Evolutionary conservation across 805 yeast genomes (phyloP).

Genomic region (Starmerella asiatica): DNA sequence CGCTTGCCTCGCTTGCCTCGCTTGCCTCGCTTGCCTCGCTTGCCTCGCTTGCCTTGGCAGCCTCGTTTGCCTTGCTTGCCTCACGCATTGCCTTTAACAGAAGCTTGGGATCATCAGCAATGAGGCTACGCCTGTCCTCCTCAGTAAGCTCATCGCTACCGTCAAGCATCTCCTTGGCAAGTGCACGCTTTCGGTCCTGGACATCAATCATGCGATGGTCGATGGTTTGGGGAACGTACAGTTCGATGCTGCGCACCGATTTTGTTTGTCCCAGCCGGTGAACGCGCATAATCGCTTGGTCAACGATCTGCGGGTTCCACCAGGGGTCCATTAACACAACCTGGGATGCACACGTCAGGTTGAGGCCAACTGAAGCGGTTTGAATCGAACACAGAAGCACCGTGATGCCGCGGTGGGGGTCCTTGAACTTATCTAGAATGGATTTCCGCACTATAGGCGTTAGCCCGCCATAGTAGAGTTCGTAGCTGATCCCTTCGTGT

Average conservation of each 20-base stretch:
- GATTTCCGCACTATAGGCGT: conserved; percentile 23
- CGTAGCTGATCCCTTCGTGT: conserved; percentile 25
- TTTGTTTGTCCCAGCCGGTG: conserved; percentile 37
- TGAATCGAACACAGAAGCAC: conserved; percentile 33
- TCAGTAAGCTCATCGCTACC: conserved; percentile 18
- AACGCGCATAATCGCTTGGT: conserved; percentile 41
- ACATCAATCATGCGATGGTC: conserved; percentile 31
- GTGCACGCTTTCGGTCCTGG: conserved; percentile 28
- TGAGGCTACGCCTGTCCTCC: conserved; percentile 21
- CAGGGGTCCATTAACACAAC: conserved; percentile 35
- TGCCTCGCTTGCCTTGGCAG: no score
- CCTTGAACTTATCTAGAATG: conserved; percentile 25
- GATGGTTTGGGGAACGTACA: conserved; percentile 30
- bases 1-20: no score
- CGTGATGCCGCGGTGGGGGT: conserved; percentile 17
- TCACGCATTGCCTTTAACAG: no score
- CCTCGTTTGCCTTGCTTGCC: no score
- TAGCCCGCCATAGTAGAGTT: conserved; percentile 30
- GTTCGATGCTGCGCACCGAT: conserved; percentile 34
- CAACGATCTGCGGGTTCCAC: conserved; percentile 41
- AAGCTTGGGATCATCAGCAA: no score
- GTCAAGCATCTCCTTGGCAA: conserved; percentile 25
- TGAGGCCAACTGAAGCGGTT: conserved; percentile 36
- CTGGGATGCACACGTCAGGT: conserved; percentile 32
- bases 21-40: no score